These are phyloP conservation scores for Roridomyces roridus DNA, from an alignment of 768 basidiomycete species.

Conservation along the genomic window DNA sequence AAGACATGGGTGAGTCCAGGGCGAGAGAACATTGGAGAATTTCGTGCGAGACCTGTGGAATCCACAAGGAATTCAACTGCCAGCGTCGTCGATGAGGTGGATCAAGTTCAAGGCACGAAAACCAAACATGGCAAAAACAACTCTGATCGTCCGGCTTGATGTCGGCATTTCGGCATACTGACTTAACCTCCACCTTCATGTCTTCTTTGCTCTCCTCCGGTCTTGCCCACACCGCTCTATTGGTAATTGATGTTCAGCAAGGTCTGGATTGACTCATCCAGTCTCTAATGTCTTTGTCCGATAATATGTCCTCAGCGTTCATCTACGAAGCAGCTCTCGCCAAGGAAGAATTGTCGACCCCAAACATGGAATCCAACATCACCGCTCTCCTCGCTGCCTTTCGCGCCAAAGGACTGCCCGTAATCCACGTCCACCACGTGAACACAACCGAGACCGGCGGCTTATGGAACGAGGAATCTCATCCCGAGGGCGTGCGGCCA, in stretches of 20 bases:
- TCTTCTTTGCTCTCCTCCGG: not conserved
- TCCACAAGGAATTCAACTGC: no score
- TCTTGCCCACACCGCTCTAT: conserved; percentile 17
- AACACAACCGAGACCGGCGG: conserved; percentile 5
- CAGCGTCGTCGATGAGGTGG: no score
- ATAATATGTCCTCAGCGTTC: conserved; percentile 11
- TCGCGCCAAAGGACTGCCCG: conserved; percentile 9
- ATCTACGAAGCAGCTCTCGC: not conserved
- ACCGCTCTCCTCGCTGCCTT: conserved; percentile 16
- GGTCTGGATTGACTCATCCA: not conserved
- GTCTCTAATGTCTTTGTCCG: not conserved
- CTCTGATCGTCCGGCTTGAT: no score
- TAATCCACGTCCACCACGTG: conserved; percentile 23
- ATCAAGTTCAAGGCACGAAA: no score
- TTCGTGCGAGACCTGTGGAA: no score
- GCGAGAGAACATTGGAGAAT: no score
- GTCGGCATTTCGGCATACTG: not conserved
- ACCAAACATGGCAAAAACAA: no score
- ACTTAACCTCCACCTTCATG: no score
- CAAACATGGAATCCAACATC: conserved; percentile 18
- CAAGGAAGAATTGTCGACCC: conserved; percentile 15
- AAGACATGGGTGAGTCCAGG: no score
- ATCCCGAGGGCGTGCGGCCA: conserved; percentile 5
- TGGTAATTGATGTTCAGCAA: conserved; percentile 24
- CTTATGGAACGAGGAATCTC: conserved; percentile 3